These are phyloP conservation scores for Vachellia pachyceras DNA, from an alignment of 306 rosid species.

Conservation along the genomic window DNA sequence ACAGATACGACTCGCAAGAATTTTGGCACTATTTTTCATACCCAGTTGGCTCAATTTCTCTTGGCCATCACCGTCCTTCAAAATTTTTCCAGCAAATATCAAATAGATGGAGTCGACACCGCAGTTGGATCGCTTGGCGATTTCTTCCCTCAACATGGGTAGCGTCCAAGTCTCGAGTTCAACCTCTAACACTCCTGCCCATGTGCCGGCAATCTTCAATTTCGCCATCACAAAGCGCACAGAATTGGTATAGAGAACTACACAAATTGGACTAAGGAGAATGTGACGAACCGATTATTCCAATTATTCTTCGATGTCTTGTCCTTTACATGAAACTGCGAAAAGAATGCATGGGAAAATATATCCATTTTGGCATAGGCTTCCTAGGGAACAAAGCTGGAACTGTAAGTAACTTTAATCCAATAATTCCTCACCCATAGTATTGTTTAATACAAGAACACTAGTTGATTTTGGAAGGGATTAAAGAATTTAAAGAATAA, in stretches of 20 bases:
- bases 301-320: not conserved
- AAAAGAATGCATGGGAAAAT: not conserved
- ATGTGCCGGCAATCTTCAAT: constrained; percentile 81
- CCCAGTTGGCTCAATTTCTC: constrained; percentile 66
- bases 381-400: not conserved
- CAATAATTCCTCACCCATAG: too few species aligned
- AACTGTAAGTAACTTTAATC: not conserved
- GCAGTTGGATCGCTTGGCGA: constrained; percentile 73
- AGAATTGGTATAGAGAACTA: not conserved
- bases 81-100: constrained; percentile 74
- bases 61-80: constrained; percentile 65
- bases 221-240: constrained; percentile 61
- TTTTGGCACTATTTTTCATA: constrained; percentile 72
- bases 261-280: not conserved
- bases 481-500: too few species aligned
- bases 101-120: constrained; percentile 65
- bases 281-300: not conserved
- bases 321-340: not conserved
- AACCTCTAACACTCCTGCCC: constrained; percentile 78
- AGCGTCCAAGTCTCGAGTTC: constrained; percentile 74
- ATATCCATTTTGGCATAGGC: not conserved
- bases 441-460: too few species aligned
- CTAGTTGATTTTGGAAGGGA: too few species aligned
- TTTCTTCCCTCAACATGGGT: constrained; percentile 62
- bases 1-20: constrained; percentile 61